A percentile compares a stretch with the other conserved stretches of the same genome.
Evolutionary conservation across 192 early-diverging fungal genomes (phyloP).

Genomic region (Dissophora globulifera): DNA sequence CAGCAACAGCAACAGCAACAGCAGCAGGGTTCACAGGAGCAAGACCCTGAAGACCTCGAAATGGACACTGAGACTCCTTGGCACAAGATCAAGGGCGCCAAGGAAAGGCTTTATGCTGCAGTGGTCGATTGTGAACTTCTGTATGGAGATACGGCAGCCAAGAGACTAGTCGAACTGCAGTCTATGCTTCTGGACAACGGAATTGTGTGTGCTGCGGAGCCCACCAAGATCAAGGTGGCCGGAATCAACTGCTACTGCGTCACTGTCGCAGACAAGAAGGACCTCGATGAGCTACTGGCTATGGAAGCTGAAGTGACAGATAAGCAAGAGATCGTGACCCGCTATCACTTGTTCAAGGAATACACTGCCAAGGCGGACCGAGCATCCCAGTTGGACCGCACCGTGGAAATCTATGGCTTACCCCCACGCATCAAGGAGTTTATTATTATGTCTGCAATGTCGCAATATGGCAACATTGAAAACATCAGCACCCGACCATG

Average conservation of each 20-base stretch:
- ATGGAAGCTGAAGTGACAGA: neutral
- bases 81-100: neutral
- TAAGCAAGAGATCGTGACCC: neutral
- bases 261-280: neutral
- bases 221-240: neutral
- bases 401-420: slow-evolving; percentile 10
- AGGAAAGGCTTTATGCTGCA: neutral
- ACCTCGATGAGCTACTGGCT: neutral
- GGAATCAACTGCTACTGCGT: neutral
- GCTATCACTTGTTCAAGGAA: neutral
- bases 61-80: no score
- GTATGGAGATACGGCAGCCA: neutral
- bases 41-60: neutral
- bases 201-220: neutral
- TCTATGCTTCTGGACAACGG: neutral
- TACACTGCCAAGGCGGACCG: neutral
- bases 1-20: no score
- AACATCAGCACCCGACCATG: neutral
- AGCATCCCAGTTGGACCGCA: neutral
- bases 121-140: neutral
- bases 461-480: neutral
- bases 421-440: neutral
- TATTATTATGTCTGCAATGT: neutral
- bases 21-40: neutral
- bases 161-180: neutral